Evolutionary conservation across 2,329 filamentous ascomycete species (phyloP), one percentile per base, ranked within the genome.

Genomic region (Fusarium temperatum): DNA sequence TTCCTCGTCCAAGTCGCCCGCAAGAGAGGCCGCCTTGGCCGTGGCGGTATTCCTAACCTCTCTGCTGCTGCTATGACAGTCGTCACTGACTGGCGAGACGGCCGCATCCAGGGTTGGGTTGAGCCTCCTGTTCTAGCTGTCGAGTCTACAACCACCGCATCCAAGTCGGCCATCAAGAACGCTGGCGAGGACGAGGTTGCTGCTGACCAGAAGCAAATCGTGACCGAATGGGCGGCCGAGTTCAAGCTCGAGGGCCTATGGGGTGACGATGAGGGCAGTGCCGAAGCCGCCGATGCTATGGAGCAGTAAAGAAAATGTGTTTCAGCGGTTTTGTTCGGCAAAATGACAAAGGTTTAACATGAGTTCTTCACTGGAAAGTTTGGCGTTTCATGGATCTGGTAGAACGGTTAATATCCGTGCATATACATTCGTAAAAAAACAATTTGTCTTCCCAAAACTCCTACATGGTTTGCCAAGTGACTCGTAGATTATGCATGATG

Each of bases 81-180:
- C 63, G 91, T 99, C 66, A 96, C 91, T n/a, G 96, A 99, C 85
- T 97, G 96, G 94, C 90, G 96, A 76, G 96, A 98, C 81, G 96
- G 95, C 32, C 90, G 96, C 59, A 97, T 99, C 78, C 94, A 97
- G 83, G 95, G 95, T 65, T 98, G 95, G 95, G 89, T 92, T 54
- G 93, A 95, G 77, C 89, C 94, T 6, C 95, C 95, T 13, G 87
- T 88, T 41, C 83, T 94, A 68, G 84, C 89, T 24, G 88, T 92
- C 51, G 86, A 87, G 63, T 77, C 78, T 17, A 57, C 66, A 59
- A 75, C 78, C 6, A 77, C 78, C 12, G 74, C 80, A 6, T 76
- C 77, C 10, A 83, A 80, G 45, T 75, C 80, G n/a, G 78, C 76
- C 17, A 77, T 84, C 72, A 82, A 80, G 78, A 81, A 82, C 50